Evolutionary conservation across 345 rosid genomes (phyloP), one percentile per base, ranked within the genome.

Genomic region (Pugionium dolabratum): DNA sequence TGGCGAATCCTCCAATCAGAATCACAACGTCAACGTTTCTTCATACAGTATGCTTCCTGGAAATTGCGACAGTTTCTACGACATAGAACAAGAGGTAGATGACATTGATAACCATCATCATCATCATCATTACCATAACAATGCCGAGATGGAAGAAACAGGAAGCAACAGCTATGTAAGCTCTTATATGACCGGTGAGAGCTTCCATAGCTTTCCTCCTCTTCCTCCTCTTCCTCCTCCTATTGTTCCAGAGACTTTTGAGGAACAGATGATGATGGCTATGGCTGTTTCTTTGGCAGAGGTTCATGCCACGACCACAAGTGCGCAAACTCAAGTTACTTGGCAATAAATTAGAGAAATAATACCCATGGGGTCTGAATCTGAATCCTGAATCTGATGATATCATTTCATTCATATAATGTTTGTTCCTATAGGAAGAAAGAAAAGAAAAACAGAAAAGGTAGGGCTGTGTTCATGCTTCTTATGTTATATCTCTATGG

Each of bases 201-300:
- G 71, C 32, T 36, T 82, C 48, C 69, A 84, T 9, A 76, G 68
- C 60, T 69, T 72, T 37, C 80, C 66, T 39, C 73, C 66, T 30
- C 67, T 18, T 31, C 70, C 82, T 3, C 84, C 69, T 33, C 29
- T 29, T n/a, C 83, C 92, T 34, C 30, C 61, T 32, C 58, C 67
- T 5, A 76, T 90, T 9, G 70, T 85, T 54, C 97, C 96, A 4
- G 95, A 87, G 81, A 90, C 81, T 79, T 94, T 78, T 48, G 99
- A 94, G 80, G 99, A 94, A 67, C 96, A 90, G 78, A 90, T 90
- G 96, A 86, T 90, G 96, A 69, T 94, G 66, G 96, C 97, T 35
- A 84, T 86, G 97, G 90, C 99, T 30, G 86, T 85, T 57, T 88
- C 99, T 77, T 80, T 90, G 28, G 95, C 95, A n/a, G 96, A 90